Evolutionary conservation across 2,329 filamentous ascomycete species (phyloP).

Genomic region (Exophiala calicioides): DNA sequence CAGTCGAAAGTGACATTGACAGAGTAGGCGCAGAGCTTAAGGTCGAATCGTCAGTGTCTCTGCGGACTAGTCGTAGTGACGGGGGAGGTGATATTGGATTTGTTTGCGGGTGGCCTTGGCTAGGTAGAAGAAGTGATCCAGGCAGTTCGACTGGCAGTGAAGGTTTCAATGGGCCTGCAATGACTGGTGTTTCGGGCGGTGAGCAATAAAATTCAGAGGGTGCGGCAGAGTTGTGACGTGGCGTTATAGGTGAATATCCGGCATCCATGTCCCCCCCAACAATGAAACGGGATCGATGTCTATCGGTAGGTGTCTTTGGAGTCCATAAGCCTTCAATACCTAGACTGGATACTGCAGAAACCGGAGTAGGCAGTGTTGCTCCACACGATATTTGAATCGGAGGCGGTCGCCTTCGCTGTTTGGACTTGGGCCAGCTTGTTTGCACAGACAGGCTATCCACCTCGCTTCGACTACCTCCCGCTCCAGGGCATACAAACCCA

Average conservation of each 20-base stretch:
- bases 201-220: conserved; percentile 5
- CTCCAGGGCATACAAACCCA: conserved; percentile 11
- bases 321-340: conserved; percentile 16
- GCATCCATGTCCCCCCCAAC: background rate
- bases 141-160: conserved; percentile 21
- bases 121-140: conserved; percentile 23
- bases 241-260: conserved; percentile 5
- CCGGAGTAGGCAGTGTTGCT: conserved; percentile 2
- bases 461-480: background rate
- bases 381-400: conserved; percentile 16
- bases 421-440: background rate
- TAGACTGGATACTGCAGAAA: conserved; percentile 3
- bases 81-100: conserved; percentile 24
- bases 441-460: background rate
- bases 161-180: conserved; percentile 1
- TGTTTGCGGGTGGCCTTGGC: conserved; percentile 25
- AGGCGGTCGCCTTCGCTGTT: conserved; percentile 10
- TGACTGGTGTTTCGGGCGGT: conserved; percentile 19
- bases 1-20: conserved; percentile 15
- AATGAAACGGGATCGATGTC: background rate
- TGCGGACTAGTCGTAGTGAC: conserved; percentile 17
- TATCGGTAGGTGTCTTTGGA: conserved; percentile 22
- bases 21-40: conserved; percentile 14
- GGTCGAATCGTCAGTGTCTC: conserved; percentile 19
- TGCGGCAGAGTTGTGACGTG: conserved; percentile 14